Percentiles rank a stretch among this genome's conserved stretches.
Evolutionary conservation across 2,329 filamentous ascomycete genomes (phyloP).

Genomic region (Colletotrichum orchidophilum): DNA sequence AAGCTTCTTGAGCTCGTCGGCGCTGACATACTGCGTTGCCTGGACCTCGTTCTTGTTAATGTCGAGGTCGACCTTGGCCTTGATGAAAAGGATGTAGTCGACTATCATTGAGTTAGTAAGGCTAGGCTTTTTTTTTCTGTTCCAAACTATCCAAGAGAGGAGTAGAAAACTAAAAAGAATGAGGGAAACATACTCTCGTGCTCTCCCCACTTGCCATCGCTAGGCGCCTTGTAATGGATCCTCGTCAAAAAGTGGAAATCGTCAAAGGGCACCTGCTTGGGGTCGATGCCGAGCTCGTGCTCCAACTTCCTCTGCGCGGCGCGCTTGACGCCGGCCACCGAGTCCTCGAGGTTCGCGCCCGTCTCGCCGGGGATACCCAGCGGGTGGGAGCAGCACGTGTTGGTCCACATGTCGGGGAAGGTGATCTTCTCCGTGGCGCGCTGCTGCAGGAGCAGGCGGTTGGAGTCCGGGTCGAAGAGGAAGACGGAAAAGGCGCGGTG

Average conservation of each 20-base stretch:
- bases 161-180: not conserved
- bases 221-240: conserved; percentile 98
- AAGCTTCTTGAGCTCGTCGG: conserved; percentile 83
- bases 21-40: conserved; percentile 84
- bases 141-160: not conserved
- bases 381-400: conserved; percentile 98
- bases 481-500: conserved; percentile 99
- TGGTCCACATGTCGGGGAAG: conserved; percentile 99
- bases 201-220: conserved; percentile 98
- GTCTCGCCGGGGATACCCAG: conserved; percentile 92
- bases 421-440: conserved; percentile 97
- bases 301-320: conserved; percentile 93
- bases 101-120: conserved; percentile 61
- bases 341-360: conserved; percentile 80
- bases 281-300: conserved; percentile 93
- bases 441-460: conserved; percentile 93
- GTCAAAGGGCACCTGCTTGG: conserved; percentile 87
- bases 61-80: conserved; percentile 86
- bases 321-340: conserved; percentile 86
- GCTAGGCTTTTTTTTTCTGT: not conserved
- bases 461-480: conserved; percentile 87
- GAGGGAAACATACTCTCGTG: conserved; percentile 81
- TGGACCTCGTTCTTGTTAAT: conserved; percentile 89
- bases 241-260: conserved; percentile 93
- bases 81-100: conserved; percentile 99